Percentiles rank a stretch among this genome's conserved stretches.
Evolutionary conservation across 805 yeast species (phyloP).

Genomic region (Starmerella floricola): DNA sequence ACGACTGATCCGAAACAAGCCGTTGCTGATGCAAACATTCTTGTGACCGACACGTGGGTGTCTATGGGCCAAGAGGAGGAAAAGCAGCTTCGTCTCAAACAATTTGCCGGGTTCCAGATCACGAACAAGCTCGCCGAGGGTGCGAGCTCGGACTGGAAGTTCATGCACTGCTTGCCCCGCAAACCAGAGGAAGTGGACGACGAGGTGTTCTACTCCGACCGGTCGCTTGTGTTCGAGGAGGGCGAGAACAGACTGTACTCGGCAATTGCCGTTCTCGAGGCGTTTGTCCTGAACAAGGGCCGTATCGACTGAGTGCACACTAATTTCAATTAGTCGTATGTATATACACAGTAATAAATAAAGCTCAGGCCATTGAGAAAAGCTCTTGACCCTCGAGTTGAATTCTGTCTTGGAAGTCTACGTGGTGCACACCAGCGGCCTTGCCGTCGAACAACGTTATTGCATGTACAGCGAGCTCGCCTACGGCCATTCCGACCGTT

Average conservation of each 20-base stretch:
- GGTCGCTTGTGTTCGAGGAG: constrained; percentile 82
- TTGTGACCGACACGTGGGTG: constrained; percentile 94
- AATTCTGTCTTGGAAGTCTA: constrained; percentile 1
- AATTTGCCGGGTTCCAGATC: constrained; percentile 81
- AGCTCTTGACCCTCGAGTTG: constrained; percentile 2
- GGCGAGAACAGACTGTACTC: constrained; percentile 95
- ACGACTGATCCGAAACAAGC: constrained; percentile 69
- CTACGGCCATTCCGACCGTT: constrained; percentile 43
- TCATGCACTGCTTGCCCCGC: constrained; percentile 97
- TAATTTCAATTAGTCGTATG: neutral
- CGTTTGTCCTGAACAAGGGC: constrained; percentile 77
- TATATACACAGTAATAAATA: neutral
- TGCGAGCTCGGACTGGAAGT: constrained; percentile 59
- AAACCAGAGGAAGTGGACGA: constrained; percentile 90
- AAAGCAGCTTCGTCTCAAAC: constrained; percentile 54
- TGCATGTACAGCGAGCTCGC: constrained; percentile 5
- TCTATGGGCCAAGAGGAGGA: constrained; percentile 96
- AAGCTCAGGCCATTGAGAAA: neutral
- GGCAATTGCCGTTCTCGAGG: constrained; percentile 87
- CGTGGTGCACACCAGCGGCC: neutral
- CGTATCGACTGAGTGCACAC: constrained; percentile 9
- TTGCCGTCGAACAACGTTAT: constrained; percentile 8
- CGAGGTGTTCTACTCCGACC: constrained; percentile 74
- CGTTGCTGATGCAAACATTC: constrained; percentile 56
- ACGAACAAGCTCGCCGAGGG: constrained; percentile 49